Conservation (phyloP, 1,139 yeast species). For the Taphrina flavorubra region DNA sequence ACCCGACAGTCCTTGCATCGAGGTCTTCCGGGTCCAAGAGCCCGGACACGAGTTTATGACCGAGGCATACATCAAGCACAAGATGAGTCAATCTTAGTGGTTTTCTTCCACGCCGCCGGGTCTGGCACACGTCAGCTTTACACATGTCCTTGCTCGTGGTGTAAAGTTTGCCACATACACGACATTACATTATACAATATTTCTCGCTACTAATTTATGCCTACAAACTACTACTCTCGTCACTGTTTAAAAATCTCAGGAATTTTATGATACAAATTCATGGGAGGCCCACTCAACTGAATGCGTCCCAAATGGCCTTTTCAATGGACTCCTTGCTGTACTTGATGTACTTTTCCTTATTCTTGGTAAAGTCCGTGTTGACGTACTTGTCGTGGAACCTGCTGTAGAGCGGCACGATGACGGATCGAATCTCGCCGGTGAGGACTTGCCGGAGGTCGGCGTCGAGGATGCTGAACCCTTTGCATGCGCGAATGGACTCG, state of each 20-base stretch:
- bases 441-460: conserved; percentile 65
- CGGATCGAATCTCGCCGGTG: conserved; percentile 65
- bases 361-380: conserved; percentile 73
- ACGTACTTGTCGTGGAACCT: conserved; percentile 80
- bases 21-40: conserved; percentile 4
- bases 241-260: not conserved
- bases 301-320: conserved; percentile 37
- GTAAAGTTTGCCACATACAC: not conserved
- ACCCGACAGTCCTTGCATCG: conserved; percentile 6
- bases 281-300: not conserved
- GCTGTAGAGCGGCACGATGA: conserved; percentile 81
- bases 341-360: conserved; percentile 73
- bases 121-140: too few relatives aligned
- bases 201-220: conserved; percentile 2
- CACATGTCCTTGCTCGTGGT: too few relatives aligned
- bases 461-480: conserved; percentile 69
- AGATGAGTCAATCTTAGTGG: not conserved
- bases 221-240: not conserved
- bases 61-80: conserved; percentile 22
- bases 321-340: conserved; percentile 59
- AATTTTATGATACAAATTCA: too few relatives aligned
- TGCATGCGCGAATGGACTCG: conserved; percentile 68
- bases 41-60: conserved; percentile 29
- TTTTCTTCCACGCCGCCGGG: too few relatives aligned
- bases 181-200: conserved; percentile 2